Base-by-base conservation (phyloP, 768 basidiomycete genomes). In the Dentipellis sp. region DNA sequence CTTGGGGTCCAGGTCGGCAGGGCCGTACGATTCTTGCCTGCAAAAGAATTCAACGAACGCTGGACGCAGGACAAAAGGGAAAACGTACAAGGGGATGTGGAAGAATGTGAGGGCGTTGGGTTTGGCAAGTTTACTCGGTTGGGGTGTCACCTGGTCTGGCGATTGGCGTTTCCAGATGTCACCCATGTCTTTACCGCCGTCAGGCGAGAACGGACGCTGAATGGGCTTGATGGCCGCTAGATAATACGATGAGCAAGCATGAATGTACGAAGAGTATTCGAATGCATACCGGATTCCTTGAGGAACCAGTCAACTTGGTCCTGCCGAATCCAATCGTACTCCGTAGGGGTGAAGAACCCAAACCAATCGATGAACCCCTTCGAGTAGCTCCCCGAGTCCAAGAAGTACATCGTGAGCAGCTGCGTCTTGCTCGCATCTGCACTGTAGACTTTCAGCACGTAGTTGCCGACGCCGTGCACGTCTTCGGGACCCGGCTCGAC, bases 81-180 rank as follows among this genome's bases (percentile, higher is more conserved):
- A 22, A 8, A 50, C 85, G 19, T 66, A 91, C 86, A 97, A 66
- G 52, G 95, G 95, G 49, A 99, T 98, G 62, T 98, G 95, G 83
- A 97, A 97, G 73, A 95, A 97, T 88, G 92, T 90, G 62, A 98
- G 69, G 0, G 92, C 95, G 64, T 97, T 97, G 1, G 95, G 95
- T 69, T 97, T 98, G 4, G 89, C 91, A 2, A 94, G 75, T 55
- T 74, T 76, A 63, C 72, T 70, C 21, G 70, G 68, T 50, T 74
- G 66, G 0, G 88, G 83, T 0, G 78, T 73, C 50, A 84, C 64
- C 68, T 87, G 87, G 1, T 56, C 68, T 1, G 48, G 16, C 1
- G 48, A 17, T 61, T 86, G 79, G 19, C 88, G 78, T 53, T 70
- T 68, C 88, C 88, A 91, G 50, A 81, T 67, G 51, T 75, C 69